A percentile compares a stretch with the other conserved stretches of the same genome.
These are phyloP conservation scores for Lactuca saligna DNA, from an alignment of 129 eudicot species.

Conservation along the genomic window DNA sequence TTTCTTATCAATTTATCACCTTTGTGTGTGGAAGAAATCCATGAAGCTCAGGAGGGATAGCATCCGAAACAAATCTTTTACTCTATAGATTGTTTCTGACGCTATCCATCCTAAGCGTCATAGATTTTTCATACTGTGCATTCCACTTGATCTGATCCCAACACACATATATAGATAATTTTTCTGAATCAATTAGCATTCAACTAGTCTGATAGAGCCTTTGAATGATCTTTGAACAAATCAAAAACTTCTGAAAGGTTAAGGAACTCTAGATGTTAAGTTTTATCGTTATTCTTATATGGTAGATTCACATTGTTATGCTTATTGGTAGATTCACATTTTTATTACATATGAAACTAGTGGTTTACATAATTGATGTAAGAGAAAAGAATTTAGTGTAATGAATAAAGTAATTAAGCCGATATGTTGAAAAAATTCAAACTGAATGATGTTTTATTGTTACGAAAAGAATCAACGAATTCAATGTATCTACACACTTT, in stretches of 20 bases:
- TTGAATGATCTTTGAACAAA: background rate
- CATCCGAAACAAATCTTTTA: slow-evolving; percentile 32
- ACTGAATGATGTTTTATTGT: slow-evolving; percentile 11
- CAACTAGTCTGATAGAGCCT: background rate
- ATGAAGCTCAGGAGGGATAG: slow-evolving; percentile 85
- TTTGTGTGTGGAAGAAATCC: slow-evolving; percentile 34
- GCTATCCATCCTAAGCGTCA: slow-evolving; percentile 73
- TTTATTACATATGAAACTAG: too few species aligned
- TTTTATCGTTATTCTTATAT: too few species aligned
- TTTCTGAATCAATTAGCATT: background rate
- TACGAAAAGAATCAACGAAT: slow-evolving; percentile 35
- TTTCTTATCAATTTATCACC: background rate
- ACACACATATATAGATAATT: background rate
- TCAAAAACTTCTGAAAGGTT: too few species aligned
- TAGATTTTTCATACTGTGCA: slow-evolving; percentile 28
- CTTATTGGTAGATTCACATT: too few species aligned
- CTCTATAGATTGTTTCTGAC: slow-evolving; percentile 11
- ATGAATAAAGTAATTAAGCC: too few species aligned
- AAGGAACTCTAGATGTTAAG: too few species aligned
- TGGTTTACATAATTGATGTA: too few species aligned
- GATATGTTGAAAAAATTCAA: background rate
- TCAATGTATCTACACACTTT: slow-evolving; percentile 20
- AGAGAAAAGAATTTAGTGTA: too few species aligned
- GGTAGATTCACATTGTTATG: too few species aligned
- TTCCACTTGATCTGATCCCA: background rate